phyloP scores from a whole-genome alignment of 495 filamentous ascomycete genomes.

The Opeltia flavorubescens region DNA sequence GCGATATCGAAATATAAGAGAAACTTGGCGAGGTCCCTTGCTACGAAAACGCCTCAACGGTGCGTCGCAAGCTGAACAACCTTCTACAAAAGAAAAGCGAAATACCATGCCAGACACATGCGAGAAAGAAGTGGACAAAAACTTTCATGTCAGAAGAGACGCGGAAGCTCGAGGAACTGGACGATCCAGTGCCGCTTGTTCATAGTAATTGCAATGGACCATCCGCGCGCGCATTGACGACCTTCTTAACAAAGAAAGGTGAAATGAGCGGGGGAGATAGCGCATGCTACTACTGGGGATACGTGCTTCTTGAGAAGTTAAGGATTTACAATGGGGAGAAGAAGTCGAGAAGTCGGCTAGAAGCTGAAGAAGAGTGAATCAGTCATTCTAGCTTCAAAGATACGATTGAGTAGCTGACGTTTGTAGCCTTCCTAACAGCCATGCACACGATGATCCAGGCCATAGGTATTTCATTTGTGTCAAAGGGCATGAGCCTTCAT shows the following conservation, averaged over 20 bases:
- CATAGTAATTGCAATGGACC: conserved; percentile 4
- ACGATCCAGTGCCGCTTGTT: conserved; percentile 1
- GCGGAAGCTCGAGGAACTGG: conserved; percentile 6
- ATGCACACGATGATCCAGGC: too few species aligned
- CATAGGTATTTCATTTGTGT: too few species aligned
- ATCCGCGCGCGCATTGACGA: not conserved
- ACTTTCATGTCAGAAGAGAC: conserved; percentile 6
- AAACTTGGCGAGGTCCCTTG: conserved; percentile 10
- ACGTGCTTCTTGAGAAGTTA: conserved; percentile 11
- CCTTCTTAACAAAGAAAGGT: conserved; percentile 8
- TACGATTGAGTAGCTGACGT: too few species aligned
- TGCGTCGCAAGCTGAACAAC: conserved; percentile 11
- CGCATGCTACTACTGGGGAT: conserved; percentile 11
- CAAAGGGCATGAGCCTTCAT: too few species aligned
- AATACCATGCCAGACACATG: conserved; percentile 4
- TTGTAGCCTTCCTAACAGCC: too few species aligned
- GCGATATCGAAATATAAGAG: conserved; percentile 5
- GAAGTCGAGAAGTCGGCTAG: conserved; percentile 9
- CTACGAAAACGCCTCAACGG: conserved; percentile 12
- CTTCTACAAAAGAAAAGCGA: conserved; percentile 4
- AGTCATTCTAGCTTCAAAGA: too few species aligned
- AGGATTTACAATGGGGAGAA: conserved; percentile 9
- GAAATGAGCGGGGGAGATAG: conserved; percentile 11
- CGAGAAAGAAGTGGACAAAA: conserved; percentile 14
- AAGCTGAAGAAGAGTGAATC: conserved; percentile 12